These are phyloP conservation scores for Erodium moschatum DNA, from an alignment of 441 rosid species.

Conservation along the genomic window DNA sequence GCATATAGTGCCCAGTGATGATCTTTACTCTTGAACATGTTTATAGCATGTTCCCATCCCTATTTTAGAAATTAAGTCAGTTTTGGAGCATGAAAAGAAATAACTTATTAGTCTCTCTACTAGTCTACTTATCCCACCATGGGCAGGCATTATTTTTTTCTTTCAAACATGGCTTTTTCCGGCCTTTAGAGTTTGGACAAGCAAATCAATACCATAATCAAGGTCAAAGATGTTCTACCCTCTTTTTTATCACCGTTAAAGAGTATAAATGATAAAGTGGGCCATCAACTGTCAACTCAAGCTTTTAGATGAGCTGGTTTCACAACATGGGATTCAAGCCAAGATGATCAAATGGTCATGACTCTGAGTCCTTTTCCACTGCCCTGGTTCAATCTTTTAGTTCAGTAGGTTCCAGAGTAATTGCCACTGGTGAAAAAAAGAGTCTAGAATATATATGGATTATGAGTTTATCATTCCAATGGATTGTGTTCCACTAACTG, in stretches of 20 bases:
- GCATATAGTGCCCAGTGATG: constrained; percentile 84
- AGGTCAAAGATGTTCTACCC: not conserved
- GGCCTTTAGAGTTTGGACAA: constrained; percentile 4
- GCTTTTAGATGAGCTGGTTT: no score
- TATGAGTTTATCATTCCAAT: not conserved
- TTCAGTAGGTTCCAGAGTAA: no score
- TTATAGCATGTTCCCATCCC: constrained; percentile 78
- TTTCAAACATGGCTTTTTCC: not conserved
- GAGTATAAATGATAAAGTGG: no score
- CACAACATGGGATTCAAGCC: no score
- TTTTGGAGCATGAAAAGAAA: constrained; percentile 8
- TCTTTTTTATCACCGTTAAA: not conserved
- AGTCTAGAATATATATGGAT: not conserved
- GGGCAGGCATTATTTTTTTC: no score
- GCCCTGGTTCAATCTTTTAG: no score
- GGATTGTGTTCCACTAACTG: not conserved
- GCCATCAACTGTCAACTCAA: no score
- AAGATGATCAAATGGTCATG: no score
- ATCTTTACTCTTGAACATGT: constrained; percentile 49
- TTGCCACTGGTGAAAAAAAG: not conserved
- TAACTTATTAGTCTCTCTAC: no score
- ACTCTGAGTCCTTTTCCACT: no score
- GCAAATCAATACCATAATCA: not conserved
- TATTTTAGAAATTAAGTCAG: constrained; percentile 26
- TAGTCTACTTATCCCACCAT: no score